These are phyloP conservation scores for Cryphonectria carpinicola DNA, from an alignment of 2,329 filamentous ascomycete genomes.

Conservation along the genomic window DNA sequence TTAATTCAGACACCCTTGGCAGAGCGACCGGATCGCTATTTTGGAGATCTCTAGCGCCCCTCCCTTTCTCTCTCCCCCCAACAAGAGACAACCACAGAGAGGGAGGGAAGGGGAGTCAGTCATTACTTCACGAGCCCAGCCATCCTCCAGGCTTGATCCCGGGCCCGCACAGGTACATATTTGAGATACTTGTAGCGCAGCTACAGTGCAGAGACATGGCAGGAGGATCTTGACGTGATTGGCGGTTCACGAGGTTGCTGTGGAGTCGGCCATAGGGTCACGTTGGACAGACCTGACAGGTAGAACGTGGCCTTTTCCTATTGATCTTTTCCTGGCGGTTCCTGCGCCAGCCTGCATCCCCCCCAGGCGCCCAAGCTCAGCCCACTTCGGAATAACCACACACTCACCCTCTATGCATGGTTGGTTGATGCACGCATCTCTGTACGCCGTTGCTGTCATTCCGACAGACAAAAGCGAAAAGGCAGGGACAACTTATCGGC, in stretches of 20 bases:
- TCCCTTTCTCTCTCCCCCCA: too few relatives aligned
- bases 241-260: constrained; percentile 19
- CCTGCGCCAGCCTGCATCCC: constrained; percentile 24
- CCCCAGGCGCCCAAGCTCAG: constrained; percentile 15
- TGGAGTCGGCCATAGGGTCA: constrained; percentile 22
- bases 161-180: neutral
- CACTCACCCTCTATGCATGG: neutral
- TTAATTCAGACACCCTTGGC: constrained; percentile 18
- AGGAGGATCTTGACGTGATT: constrained; percentile 21
- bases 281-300: constrained; percentile 1
- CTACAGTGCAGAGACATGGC: constrained; percentile 5
- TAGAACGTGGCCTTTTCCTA: constrained; percentile 27
- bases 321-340: constrained; percentile 24
- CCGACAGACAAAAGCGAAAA: neutral
- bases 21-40: constrained; percentile 1
- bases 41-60: neutral
- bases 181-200: neutral
- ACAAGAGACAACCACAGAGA: neutral
- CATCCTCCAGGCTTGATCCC: constrained; percentile 10
- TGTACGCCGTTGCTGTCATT: constrained; percentile 11
- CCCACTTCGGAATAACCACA: neutral
- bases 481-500: neutral
- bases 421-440: neutral
- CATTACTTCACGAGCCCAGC: neutral
- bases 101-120: neutral